Evolutionary conservation across 2,329 filamentous ascomycete genomes (phyloP).

Genomic region (Beauveria bassiana): DNA sequence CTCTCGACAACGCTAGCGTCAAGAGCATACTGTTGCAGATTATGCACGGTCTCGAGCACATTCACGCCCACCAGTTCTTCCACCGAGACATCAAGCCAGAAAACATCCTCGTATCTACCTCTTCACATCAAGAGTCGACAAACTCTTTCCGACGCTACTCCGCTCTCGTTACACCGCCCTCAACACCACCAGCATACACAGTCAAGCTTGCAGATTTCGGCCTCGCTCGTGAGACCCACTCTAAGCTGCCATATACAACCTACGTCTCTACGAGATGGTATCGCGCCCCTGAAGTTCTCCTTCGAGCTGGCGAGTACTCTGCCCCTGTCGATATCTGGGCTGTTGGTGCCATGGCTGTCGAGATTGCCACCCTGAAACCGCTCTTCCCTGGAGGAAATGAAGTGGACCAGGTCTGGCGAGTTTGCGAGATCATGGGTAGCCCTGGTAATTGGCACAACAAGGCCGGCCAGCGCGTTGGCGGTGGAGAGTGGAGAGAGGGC

Average conservation of each 20-base stretch:
- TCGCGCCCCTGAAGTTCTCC: constrained; percentile 85
- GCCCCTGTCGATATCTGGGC: constrained; percentile 98
- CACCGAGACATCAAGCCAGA: constrained; percentile 99
- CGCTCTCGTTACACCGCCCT: constrained; percentile 84
- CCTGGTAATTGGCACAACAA: constrained; percentile 98
- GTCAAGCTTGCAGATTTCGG: constrained; percentile 99
- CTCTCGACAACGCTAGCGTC: constrained; percentile 79
- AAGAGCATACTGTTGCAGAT: constrained; percentile 99
- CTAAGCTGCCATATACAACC: constrained; percentile 91
- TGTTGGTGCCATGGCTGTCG: constrained; percentile 95
- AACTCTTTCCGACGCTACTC: constrained; percentile 92
- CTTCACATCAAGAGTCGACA: constrained; percentile 69
- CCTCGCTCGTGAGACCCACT: constrained; percentile 93
- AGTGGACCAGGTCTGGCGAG: constrained; percentile 97
- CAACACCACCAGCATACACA: constrained; percentile 85
- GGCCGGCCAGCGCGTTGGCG: constrained; percentile 74
- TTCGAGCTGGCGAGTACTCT: constrained; percentile 93
- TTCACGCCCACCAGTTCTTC: constrained; percentile 95
- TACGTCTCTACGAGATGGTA: constrained; percentile 99
- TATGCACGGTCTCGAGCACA: constrained; percentile 90
- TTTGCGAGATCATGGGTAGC: constrained; percentile 99
- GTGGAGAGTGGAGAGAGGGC: constrained; percentile 95
- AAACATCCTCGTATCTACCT: constrained; percentile 95
- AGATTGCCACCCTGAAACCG: constrained; percentile 92
- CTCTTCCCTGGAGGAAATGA: constrained; percentile 97